Evolutionary conservation across 2,329 filamentous ascomycete species (phyloP), one percentile per base, ranked within the genome.

Genomic region (Coleophoma eucalyptorum): DNA sequence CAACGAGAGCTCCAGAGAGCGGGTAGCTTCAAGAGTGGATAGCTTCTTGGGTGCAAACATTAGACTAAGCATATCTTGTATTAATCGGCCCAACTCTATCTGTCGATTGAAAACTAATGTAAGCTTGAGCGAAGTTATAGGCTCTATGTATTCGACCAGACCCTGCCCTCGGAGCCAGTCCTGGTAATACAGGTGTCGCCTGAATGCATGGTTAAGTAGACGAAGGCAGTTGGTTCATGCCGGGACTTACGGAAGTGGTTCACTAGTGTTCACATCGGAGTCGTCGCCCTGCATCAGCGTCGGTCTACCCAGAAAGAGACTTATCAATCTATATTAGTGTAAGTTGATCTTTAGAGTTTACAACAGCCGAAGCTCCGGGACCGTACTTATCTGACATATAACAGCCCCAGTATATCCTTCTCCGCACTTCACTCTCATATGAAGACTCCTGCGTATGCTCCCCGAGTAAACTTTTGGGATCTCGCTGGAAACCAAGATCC

Each of bases 331-430:
- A 7, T 26, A 26, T 26, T 7, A 7, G 21, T 4, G 21, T 26
- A 26, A 26, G 21, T 49, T 31, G 43, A 3, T 16, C 2, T 33
- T 8, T n/a, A 26, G 12, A 18, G 15, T 8, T 16, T 31, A 7
- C 21, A 11, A 11, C 4, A 11, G 10, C 10, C 16, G 11, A 6
- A 5, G 20, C 33, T 19, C 37, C 8, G 15, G 12, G 20, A 10
- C 13, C 35, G 32, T 42, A 49, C 40, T 65, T 65, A 38, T 65
- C 62, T 0, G 61, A 63, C 13, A 57, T 53, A 44, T 65, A 65
- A 31, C 59, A 64, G 13, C 63, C 62, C 63, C 63, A 65, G 44
- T 62, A 65, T 15, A 66, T 65, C 1, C 62, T 59, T 5, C 62
- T 44, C 1, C 63, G 56, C 3, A 66, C 58, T 21, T 63, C 63